These are phyloP conservation scores for Spizellomyces sp. DNA, from an alignment of 192 early-diverging fungal genomes.

Conservation along the genomic window DNA sequence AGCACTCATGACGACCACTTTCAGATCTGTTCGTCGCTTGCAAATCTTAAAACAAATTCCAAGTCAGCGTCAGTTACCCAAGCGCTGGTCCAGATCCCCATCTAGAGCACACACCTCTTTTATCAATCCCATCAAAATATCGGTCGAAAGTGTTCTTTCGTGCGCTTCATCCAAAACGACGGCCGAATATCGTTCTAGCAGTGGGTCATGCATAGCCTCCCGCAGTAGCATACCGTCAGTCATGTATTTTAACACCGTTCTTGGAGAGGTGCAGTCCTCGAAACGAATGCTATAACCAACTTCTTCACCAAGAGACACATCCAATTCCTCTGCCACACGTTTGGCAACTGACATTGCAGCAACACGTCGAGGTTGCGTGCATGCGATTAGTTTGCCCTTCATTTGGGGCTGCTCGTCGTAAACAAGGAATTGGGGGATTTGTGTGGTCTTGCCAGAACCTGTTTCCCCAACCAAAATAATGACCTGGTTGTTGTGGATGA, in stretches of 20 bases:
- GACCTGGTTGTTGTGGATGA: conserved; percentile 93
- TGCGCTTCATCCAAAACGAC: conserved; percentile 98
- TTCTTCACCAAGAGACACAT: conserved; percentile 88
- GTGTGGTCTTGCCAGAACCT: conserved; percentile 98
- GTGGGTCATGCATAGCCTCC: conserved; percentile 95
- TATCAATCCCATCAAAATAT: conserved; percentile 98
- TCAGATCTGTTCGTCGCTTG: conserved; percentile 75
- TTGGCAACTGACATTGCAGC: conserved; percentile 99
- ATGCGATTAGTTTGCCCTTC: conserved; percentile 91
- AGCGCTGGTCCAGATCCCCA: too few relatives aligned
- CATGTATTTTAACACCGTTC: conserved; percentile 93
- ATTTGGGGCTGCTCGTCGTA: conserved; percentile 86
- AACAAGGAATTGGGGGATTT: conserved; percentile 96
- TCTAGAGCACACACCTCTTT: conserved; percentile 69
- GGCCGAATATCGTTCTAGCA: conserved; percentile 85
- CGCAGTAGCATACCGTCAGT: conserved; percentile 99
- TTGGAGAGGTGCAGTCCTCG: conserved; percentile 86
- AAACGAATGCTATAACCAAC: conserved; percentile 99
- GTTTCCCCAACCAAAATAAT: conserved; percentile 96
- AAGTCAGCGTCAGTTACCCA: conserved; percentile 3
- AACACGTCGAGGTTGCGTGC: conserved; percentile 98
- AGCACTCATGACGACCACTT: conserved; percentile 96
- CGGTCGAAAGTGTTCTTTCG: conserved; percentile 94
- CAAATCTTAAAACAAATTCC: conserved; percentile 50
- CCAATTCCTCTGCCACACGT: conserved; percentile 97